phyloP scores from a whole-genome alignment of 768 basidiomycete genomes.

The Boletus fagicola region DNA sequence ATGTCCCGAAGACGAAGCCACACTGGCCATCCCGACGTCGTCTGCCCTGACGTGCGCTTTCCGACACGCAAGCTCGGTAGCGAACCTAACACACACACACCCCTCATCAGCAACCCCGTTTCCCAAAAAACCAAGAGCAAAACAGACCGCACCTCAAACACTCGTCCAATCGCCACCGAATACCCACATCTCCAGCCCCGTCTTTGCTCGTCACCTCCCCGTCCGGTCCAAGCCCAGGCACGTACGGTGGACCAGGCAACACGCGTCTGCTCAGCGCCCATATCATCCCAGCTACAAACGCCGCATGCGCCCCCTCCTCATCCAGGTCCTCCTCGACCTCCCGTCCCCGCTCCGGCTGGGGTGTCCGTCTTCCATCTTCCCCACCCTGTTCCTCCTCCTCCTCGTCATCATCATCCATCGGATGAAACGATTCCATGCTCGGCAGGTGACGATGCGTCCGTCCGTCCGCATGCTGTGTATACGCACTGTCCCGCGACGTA shows the following conservation, averaged over 20 bases:
- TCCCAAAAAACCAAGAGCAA: constrained; percentile 1
- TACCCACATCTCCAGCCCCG: constrained; percentile 34
- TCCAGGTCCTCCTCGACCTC: constrained; percentile 47
- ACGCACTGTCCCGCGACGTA: constrained; percentile 18
- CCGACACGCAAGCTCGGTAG: constrained; percentile 77
- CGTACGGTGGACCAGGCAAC: constrained; percentile 75
- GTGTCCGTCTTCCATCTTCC: constrained; percentile 25
- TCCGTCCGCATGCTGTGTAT: constrained; percentile 5
- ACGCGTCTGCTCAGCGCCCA: constrained; percentile 71
- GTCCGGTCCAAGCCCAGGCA: constrained; percentile 37
- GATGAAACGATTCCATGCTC: constrained; percentile 34
- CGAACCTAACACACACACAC: constrained; percentile 51
- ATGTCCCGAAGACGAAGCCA: constrained; percentile 14
- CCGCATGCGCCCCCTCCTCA: constrained; percentile 77
- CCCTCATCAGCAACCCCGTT: not conserved
- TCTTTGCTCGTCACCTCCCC: constrained; percentile 34
- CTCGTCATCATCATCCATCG: constrained; percentile 30
- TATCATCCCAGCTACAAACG: constrained; percentile 87
- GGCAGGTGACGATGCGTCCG: constrained; percentile 13
- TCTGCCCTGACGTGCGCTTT: constrained; percentile 42
- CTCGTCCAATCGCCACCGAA: constrained; percentile 78
- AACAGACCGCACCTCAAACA: constrained; percentile 58
- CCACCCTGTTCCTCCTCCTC: constrained; percentile 2
- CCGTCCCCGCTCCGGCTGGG: constrained; percentile 10
- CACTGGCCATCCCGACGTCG: constrained; percentile 1